Evolutionary conservation across 306 rosid species (phyloP).

Genomic region (Bauhinia variegata): DNA sequence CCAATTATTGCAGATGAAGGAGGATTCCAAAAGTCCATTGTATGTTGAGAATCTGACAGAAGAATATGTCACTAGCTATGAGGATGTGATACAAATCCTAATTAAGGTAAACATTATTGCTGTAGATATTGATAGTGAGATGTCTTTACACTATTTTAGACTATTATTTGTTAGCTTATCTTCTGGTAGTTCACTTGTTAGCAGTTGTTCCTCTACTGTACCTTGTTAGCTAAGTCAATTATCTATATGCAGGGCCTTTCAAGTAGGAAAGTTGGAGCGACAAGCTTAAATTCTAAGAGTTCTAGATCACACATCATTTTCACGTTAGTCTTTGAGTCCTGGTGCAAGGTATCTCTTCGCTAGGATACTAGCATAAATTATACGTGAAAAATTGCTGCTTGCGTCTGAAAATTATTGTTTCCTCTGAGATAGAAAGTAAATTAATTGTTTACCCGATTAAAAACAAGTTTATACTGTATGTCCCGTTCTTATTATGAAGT

Average conservation of each 20-base stretch:
- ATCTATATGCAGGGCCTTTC: slow-evolving; percentile 79
- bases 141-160: slow-evolving; percentile 9
- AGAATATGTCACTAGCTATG: slow-evolving; percentile 88
- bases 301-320: slow-evolving; percentile 91
- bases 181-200: slow-evolving; percentile 4
- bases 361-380: no score
- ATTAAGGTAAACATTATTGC: slow-evolving; percentile 61
- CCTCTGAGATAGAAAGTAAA: background rate
- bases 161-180: slow-evolving; percentile 22
- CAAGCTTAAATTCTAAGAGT: slow-evolving; percentile 84
- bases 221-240: slow-evolving; percentile 20
- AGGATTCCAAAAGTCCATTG: slow-evolving; percentile 68
- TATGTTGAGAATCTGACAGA: slow-evolving; percentile 84
- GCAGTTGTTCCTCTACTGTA: background rate
- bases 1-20: slow-evolving; percentile 65
- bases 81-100: slow-evolving; percentile 85
- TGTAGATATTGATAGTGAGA: slow-evolving; percentile 14
- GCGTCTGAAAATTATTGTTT: background rate
- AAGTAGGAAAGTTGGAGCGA: slow-evolving; percentile 92
- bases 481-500: no score
- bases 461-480: background rate
- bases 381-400: background rate
- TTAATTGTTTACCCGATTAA: background rate
- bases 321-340: slow-evolving; percentile 82
- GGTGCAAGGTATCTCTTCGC: slow-evolving; percentile 76